Evolutionary conservation across 345 rosid species (phyloP), one percentile per base, ranked within the genome.

Genomic region (Boechera stricta): DNA sequence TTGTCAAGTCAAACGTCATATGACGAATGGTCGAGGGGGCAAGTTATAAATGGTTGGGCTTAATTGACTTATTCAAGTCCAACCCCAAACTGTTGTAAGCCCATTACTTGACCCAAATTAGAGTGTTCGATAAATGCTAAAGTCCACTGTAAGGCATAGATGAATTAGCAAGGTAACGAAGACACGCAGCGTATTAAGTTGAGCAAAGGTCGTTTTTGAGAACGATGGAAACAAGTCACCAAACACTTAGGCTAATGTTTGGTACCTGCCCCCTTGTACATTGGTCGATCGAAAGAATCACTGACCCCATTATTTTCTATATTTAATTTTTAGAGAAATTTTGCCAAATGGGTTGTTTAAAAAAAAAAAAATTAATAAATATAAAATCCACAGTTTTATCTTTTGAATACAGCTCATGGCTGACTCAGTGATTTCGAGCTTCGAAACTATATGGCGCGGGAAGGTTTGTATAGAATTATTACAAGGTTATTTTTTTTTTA

Each of bases 41-140:
- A 44, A 41, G 45, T 10, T 39, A 7, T 6, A 63, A 36, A 45
- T 67, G 38, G n/a, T 67, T 68, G 74, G 74, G 74, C 74, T n/a
- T 68, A 11, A 13, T 31, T 39, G 24, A 42, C 73, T 13, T 44
- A 5, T 55, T 1, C 1, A 28, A 36, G 67, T 56, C 59, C 67
- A 35, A 47, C 42, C 31, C 29, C 16, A 47, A 57, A 36, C 12
- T 21, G 16, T 16, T n/a, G 31, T 47, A 66, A 72, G 52, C 60
- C 78, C 51, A 65, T 36, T 15, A 18, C 6, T 10, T 24, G 66
- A n/a, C 63, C 66, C 51, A 65, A 18, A 63, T 7, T 15, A 15
- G 12, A 48, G 59, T 29, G 28, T n/a, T 69, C 8, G 39, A 69
- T 26, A 36, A 12, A 51, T 36, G 26, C 10, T 32, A n/a, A 28